Percentiles rank a stretch among this genome's conserved stretches.
phyloP scores from a whole-genome alignment of 352 stramenopile species.

The Globisporangium radiosum region DNA sequence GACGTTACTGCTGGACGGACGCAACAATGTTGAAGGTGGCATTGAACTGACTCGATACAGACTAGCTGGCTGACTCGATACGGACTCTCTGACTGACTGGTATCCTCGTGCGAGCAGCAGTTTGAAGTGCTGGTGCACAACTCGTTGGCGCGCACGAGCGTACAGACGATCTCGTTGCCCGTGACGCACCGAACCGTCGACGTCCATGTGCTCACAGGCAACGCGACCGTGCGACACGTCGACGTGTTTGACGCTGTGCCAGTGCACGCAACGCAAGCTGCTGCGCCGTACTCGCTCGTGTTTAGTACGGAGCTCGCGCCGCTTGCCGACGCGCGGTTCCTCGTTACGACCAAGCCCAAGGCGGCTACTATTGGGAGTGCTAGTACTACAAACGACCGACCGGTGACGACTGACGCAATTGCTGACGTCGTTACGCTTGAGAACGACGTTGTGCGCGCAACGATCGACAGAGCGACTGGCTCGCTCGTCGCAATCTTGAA shows the following conservation, averaged over 20 bases:
- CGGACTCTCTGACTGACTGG: neutral
- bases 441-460: slow-evolving; percentile 49
- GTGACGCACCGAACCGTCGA: slow-evolving; percentile 38
- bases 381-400: neutral
- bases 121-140: slow-evolving; percentile 79
- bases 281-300: slow-evolving; percentile 57
- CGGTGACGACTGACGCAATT: neutral
- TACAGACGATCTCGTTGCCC: slow-evolving; percentile 55
- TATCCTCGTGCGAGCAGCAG: slow-evolving; percentile 14
- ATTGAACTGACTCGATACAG: neutral
- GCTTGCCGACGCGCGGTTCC: slow-evolving; percentile 37
- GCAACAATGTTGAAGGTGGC: too few relatives aligned
- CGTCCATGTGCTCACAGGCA: slow-evolving; percentile 30
- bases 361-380: neutral
- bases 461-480: slow-evolving; percentile 46
- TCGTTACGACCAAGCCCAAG: slow-evolving; percentile 34
- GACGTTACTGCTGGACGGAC: too few relatives aligned
- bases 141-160: slow-evolving; percentile 40
- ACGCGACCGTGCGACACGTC: slow-evolving; percentile 25
- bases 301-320: slow-evolving; percentile 59
- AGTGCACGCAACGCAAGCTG: slow-evolving; percentile 38
- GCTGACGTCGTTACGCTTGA: slow-evolving; percentile 40
- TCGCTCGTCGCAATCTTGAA: slow-evolving; percentile 56
- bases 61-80: neutral
- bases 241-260: slow-evolving; percentile 49